Evolutionary conservation across 306 rosid species (phyloP).

Genomic region (Quercus parvula): DNA sequence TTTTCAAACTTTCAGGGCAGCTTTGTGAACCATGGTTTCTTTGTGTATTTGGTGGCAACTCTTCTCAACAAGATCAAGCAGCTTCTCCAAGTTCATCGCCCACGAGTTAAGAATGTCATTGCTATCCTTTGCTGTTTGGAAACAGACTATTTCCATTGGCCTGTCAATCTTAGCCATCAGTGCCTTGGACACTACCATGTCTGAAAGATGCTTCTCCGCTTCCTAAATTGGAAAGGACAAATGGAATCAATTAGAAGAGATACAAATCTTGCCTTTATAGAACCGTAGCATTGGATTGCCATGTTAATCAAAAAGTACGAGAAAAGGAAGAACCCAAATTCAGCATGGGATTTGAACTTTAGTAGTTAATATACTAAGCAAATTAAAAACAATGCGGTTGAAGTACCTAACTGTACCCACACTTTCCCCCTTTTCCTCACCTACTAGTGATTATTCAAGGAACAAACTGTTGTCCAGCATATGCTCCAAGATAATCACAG

Average conservation of each 20-base stretch:
- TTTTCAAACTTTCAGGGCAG: conserved; percentile 63
- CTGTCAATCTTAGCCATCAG: conserved; percentile 88
- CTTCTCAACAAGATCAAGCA: conserved; percentile 96
- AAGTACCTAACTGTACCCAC: no score
- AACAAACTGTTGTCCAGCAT: no score
- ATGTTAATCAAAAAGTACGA: neutral
- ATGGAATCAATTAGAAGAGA: neutral
- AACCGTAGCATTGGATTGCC: neutral
- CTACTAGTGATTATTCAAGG: no score
- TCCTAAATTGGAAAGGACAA: conserved; percentile 44
- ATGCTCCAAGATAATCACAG: neutral
- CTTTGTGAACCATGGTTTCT: conserved; percentile 95
- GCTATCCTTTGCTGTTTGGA: conserved; percentile 88
- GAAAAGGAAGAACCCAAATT: neutral
- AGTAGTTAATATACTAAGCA: neutral
- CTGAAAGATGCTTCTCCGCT: conserved; percentile 95
- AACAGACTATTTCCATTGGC: conserved; percentile 77
- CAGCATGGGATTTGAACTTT: neutral
- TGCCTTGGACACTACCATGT: conserved; percentile 97
- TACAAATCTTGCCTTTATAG: neutral
- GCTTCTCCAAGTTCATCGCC: conserved; percentile 89
- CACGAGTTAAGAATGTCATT: conserved; percentile 84
- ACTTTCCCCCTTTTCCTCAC: no score
- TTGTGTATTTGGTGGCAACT: conserved; percentile 97
- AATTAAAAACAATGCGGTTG: neutral